Base-by-base conservation (phyloP, 805 yeast species). In the Blastobotrys terrestris region DNA sequence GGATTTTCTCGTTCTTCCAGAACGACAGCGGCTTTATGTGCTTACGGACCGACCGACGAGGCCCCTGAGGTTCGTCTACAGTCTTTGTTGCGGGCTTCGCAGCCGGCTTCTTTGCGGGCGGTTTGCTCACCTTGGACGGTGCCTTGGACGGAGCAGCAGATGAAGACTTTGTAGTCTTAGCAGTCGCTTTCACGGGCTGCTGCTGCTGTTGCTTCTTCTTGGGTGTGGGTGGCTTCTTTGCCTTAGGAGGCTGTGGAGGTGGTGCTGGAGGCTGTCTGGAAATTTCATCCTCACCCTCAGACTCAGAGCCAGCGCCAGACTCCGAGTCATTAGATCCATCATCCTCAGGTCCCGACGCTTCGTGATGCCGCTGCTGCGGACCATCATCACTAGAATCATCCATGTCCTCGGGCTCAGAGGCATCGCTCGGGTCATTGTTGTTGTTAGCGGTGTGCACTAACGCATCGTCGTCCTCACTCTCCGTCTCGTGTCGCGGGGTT, bases 1-100 rank as follows among this genome's bases (percentile, higher is more conserved):
- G 78, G 31, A 85, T 78, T 55, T 81, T 73, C 67, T 89, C 96
- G 62, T 86, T 87, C 64, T 86, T 79, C 96, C 96, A 89, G 64
- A 77, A 86, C 2, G 88, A 91, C 57, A 89, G 70, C 0, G 95
- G 92, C 2, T 83, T 78, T 4, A 85, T 76, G 56, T 79, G 77
- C 0, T 80, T 77, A 60, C 96, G 74, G 31, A 76, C 73, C 0
- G 95, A 85, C 57, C 87, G 71, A 57, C 95, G 60, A 11, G 60
- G 46, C 8, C 44, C 52, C 6, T 5, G 7, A 6, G 43, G 43
- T 40, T n/a, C 19, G 43, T 4, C 26, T 20, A 39, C 22, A 2
- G 22, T 35, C 19, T 31, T 44, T 31, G 20, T 19, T 42, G 26
- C 20, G 11, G 46, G 19, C 15, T 19, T 42, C 22, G 39, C 18